Evolutionary conservation across 106 monocot species (phyloP), one percentile per base, ranked within the genome.

Genomic region (Vanilla planifolia): DNA sequence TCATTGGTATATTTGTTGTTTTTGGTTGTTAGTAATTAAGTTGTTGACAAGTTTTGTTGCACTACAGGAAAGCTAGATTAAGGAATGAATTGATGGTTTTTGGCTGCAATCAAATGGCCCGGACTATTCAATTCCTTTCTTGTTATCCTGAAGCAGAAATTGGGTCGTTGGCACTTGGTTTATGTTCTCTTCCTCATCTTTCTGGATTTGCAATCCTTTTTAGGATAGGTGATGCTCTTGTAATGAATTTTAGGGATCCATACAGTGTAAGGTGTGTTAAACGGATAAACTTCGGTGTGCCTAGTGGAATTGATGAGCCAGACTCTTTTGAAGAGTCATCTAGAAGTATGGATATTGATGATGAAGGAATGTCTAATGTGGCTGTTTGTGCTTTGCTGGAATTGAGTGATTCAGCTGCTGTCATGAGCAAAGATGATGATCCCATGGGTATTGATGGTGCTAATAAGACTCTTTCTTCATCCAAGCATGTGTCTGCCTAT

Each of bases 121-220:
- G 51, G 59, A 50, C 46, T 52, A 60, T 88, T 32, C 40, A 70
- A 35, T 34, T 80, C 45, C 66, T 92, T 40, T 84, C 79, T 25
- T 41, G 34, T 32, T 92, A 75, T 71, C 72, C 77, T 33, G 92
- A 85, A 55, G 34, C 55, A 65, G 92, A 85, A 59, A 27, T 53
- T 67, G 88, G 82, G 24, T 68, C 81, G 53, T 65, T 92, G 65
- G 79, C 85, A 60, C 53, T 85, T 63, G 62, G 43, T 43, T 68
- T 98, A 42, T 69, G 75, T 43, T 69, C 77, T 48, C 75, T 98
- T 65, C 98, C 92, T 69, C 73, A 88, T 66, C 66, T 88, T 58
- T 67, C 74, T 65, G 98, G 98, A 64, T 92, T 88, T 78, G 88
- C 81, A 62, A 42, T 98, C 66, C 77, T 98, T 52, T 98, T 92